A percentile compares a stretch with the other conserved stretches of the same genome.
Evolutionary conservation across 495 filamentous ascomycete species (phyloP).

Genomic region (Penicillium pulvis): DNA sequence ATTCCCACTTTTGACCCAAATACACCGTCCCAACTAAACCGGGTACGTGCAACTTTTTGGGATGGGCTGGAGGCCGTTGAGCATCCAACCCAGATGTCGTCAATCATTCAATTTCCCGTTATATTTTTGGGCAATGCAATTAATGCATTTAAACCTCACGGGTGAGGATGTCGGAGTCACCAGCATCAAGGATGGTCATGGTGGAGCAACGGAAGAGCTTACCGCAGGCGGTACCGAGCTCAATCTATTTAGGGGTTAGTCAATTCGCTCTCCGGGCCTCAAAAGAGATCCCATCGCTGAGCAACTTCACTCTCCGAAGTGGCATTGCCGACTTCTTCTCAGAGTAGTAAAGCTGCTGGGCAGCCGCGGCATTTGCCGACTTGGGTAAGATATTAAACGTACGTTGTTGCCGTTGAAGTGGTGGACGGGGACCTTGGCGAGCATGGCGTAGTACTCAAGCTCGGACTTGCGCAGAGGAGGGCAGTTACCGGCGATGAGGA

Average conservation of each 20-base stretch:
- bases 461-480: slow-evolving; percentile 94
- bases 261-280: slow-evolving; percentile 29
- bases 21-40: not conserved
- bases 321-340: slow-evolving; percentile 30
- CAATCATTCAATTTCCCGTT: slow-evolving; percentile 6
- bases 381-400: slow-evolving; percentile 45
- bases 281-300: slow-evolving; percentile 45
- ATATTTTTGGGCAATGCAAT: not conserved
- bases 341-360: slow-evolving; percentile 35
- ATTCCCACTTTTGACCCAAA: slow-evolving; percentile 6
- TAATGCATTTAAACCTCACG: slow-evolving; percentile 5
- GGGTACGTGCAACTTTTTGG: not conserved
- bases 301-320: slow-evolving; percentile 65
- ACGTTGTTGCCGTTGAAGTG: slow-evolving; percentile 99
- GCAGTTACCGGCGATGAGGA: slow-evolving; percentile 87
- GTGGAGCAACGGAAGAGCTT: slow-evolving; percentile 81
- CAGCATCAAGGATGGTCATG: slow-evolving; percentile 93
- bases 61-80: not conserved
- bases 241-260: slow-evolving; percentile 12
- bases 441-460: slow-evolving; percentile 92
- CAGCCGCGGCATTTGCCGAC: slow-evolving; percentile 23
- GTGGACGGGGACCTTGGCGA: slow-evolving; percentile 92
- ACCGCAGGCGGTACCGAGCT: slow-evolving; percentile 78
- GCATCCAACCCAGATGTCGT: slow-evolving; percentile 3
- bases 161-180: slow-evolving; percentile 64